Evolutionary conservation across 2,329 filamentous ascomycete species (phyloP).

Genomic region (Nothopassalora personata): DNA sequence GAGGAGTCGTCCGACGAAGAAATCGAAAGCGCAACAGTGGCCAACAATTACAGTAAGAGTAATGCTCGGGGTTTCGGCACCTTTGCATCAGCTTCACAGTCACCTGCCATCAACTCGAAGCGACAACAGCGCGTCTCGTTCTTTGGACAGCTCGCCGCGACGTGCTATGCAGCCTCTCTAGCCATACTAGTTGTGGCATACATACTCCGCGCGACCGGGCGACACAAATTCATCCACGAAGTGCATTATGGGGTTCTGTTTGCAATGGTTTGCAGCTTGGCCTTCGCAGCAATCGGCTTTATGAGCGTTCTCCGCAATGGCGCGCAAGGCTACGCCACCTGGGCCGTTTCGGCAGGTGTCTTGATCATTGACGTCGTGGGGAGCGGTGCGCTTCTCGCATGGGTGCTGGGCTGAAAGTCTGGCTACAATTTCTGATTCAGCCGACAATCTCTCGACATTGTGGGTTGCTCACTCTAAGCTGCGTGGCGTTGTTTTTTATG

Average conservation of each 20-base stretch:
- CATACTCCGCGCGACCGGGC: conserved; percentile 62
- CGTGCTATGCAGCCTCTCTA: conserved; percentile 56
- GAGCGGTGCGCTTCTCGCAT: conserved; percentile 50
- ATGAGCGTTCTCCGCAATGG: conserved; percentile 49
- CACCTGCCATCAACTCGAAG: neutral
- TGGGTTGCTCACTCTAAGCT: no score
- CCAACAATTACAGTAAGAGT: conserved; percentile 1
- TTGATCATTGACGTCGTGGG: conserved; percentile 46
- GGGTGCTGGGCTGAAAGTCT: conserved; percentile 37
- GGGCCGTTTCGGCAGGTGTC: conserved; percentile 40
- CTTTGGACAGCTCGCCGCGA: conserved; percentile 35
- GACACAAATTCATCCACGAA: conserved; percentile 61
- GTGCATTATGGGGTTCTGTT: conserved; percentile 69
- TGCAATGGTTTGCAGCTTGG: conserved; percentile 62
- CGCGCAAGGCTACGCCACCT: conserved; percentile 41
- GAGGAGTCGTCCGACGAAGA: conserved; percentile 33
- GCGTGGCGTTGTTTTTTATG: no score
- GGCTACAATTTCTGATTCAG: neutral
- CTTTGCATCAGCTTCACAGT: conserved; percentile 7
- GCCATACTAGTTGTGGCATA: conserved; percentile 60
- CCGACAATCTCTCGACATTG: neutral
- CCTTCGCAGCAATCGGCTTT: conserved; percentile 58
- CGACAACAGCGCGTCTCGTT: neutral
- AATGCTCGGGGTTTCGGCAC: conserved; percentile 13
- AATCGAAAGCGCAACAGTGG: neutral